Conservation (phyloP, 352 stramenopile species). For the Pythium folliculosum region DNA sequence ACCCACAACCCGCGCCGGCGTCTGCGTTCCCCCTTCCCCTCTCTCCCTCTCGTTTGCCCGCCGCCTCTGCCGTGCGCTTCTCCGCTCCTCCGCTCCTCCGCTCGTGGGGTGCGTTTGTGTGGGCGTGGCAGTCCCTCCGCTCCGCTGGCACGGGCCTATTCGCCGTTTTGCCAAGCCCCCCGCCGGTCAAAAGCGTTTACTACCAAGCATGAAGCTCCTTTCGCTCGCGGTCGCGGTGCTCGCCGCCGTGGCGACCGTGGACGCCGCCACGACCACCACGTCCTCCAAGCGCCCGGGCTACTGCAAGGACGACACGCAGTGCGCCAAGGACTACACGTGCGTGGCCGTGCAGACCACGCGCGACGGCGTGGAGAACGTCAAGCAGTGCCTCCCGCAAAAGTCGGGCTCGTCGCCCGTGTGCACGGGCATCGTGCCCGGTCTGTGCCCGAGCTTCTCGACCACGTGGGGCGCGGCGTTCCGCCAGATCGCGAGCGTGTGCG, state of each 20-base stretch:
- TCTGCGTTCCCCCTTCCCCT: not conserved
- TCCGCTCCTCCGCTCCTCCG: slow-evolving; percentile 1
- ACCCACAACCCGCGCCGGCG: not conserved
- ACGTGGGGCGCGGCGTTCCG: slow-evolving; percentile 66
- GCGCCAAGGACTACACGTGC: slow-evolving; percentile 56
- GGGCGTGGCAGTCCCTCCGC: not conserved
- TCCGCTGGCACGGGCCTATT: not conserved
- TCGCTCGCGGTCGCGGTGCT: slow-evolving; percentile 30
- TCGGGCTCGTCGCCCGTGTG: slow-evolving; percentile 48
- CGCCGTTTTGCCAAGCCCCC: slow-evolving; percentile 4
- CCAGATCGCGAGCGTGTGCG: slow-evolving; percentile 70
- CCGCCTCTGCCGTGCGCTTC: not conserved
- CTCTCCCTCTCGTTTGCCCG: not conserved
- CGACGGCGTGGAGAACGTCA: slow-evolving; percentile 59
- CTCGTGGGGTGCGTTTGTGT: not conserved
- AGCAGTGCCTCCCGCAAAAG: slow-evolving; percentile 73
- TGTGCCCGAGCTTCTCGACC: slow-evolving; percentile 74
- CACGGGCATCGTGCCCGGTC: slow-evolving; percentile 50
- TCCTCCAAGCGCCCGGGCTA: slow-evolving; percentile 45
- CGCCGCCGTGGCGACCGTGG: slow-evolving; percentile 34
- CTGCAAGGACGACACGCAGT: slow-evolving; percentile 60
- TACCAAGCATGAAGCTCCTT: slow-evolving; percentile 14
- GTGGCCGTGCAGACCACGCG: slow-evolving; percentile 82
- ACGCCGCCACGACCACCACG: slow-evolving; percentile 30
- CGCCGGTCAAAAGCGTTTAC: not conserved